These are phyloP conservation scores for Candolleomyces eurysporus DNA, from an alignment of 768 basidiomycete genomes.

Conservation along the genomic window DNA sequence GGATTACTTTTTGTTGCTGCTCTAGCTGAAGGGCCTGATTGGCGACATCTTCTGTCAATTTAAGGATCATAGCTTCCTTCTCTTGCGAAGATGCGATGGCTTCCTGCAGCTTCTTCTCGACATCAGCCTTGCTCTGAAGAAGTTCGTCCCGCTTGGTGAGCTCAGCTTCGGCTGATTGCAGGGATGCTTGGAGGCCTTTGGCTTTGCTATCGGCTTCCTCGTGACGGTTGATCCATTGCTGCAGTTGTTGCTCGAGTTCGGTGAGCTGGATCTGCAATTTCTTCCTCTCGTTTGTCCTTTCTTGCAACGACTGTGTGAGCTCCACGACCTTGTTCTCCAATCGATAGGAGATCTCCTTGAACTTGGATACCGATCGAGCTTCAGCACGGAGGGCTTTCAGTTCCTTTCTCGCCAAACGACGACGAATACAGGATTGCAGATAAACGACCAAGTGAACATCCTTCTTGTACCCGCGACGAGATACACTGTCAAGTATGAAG, in stretches of 20 bases:
- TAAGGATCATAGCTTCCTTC: constrained; percentile 82
- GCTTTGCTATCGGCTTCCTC: constrained; percentile 80
- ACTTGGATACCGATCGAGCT: constrained; percentile 95
- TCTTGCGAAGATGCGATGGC: constrained; percentile 68
- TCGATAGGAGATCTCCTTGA: constrained; percentile 97
- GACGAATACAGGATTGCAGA: constrained; percentile 89
- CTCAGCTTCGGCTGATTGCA: constrained; percentile 72
- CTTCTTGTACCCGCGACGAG: constrained; percentile 49
- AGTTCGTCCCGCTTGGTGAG: constrained; percentile 71
- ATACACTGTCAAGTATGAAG: constrained; percentile 37
- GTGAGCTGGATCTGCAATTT: constrained; percentile 72
- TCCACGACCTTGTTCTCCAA: constrained; percentile 99
- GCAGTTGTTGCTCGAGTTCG: constrained; percentile 82
- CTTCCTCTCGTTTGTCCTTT: constrained; percentile 88
- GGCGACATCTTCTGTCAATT: constrained; percentile 74
- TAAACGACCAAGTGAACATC: constrained; percentile 77
- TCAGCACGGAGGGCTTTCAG: constrained; percentile 83
- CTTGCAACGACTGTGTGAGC: constrained; percentile 91
- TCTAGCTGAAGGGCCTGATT: constrained; percentile 77
- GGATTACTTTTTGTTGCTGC: constrained; percentile 67
- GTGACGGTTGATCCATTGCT: constrained; percentile 81
- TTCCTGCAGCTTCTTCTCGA: constrained; percentile 81
- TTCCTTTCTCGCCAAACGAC: constrained; percentile 82
- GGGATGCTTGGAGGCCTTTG: constrained; percentile 67
- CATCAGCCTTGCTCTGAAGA: constrained; percentile 68